Evolutionary conservation across 768 basidiomycete species (phyloP), one percentile per base, ranked within the genome.

Genomic region (Boletales sp.): DNA sequence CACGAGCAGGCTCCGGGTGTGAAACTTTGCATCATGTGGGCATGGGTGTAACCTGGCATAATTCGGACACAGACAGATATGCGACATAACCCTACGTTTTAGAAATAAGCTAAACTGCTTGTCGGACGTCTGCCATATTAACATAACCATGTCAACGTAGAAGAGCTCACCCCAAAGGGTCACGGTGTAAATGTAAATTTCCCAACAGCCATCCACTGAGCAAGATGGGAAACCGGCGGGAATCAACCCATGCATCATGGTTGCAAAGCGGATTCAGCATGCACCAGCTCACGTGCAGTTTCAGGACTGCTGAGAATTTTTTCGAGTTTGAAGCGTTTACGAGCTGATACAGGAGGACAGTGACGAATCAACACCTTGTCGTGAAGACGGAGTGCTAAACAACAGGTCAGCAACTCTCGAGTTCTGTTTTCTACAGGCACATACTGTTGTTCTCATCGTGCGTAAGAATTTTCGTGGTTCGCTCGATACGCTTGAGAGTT

Each of bases 311-410:
- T 76, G 37, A 90, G 58, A 31, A 92, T 63, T 46, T 71, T 77
- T 61, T 90, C 82, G 42, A 92, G 71, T 43, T 69, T 80, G 73
- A 91, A 92, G 29, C 85, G 76, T 69, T 92, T 92, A 55, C 79
- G 73, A 19, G 86, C 86, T 29, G 90, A 92, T 59, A 88, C 72
- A 19, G 88, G 88, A 37, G 83, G 84, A 65, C 88, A 91, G 60
- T 91, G 87, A 51, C 84, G 85, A 66, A 92, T 91, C 51, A 80
- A 67, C 32, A 91, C 88, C 35, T 79, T 67, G 66, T 92, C 90
- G 32, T 86, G 78, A 61, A 78, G 69, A 19, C 81, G 83, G 42
- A 89, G 74, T 56, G 61, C 89, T 90, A 56, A 42, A 19, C 40
- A 37, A 34, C 17, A 48, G 11, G 44, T 61, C 51, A 53, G 52